Evolutionary conservation across 768 basidiomycete genomes (phyloP).

Genomic region (Tricholoma saponaceum): DNA sequence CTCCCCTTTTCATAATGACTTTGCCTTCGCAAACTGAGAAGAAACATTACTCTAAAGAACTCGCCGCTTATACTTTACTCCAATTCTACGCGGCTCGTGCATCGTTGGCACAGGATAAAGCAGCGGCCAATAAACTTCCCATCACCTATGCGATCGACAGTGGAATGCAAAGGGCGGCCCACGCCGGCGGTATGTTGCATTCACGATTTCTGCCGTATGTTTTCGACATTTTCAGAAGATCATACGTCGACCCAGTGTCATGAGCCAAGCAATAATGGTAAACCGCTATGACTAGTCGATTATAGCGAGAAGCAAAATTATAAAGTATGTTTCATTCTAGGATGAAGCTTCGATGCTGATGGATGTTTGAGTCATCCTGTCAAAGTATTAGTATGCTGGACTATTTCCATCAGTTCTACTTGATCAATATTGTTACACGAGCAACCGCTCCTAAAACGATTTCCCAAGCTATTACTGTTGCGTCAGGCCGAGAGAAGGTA

Average conservation of each 20-base stretch:
- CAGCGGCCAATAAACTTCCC: conserved; percentile 35
- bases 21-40: conserved; percentile 22
- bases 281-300: neutral
- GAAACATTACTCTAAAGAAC: conserved; percentile 40
- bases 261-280: neutral
- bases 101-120: conserved; percentile 27
- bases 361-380: neutral
- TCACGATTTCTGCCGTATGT: neutral
- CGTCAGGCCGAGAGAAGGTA: too few species aligned
- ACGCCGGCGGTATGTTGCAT: conserved; percentile 1
- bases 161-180: neutral
- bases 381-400: neutral
- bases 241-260: neutral
- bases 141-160: conserved; percentile 22
- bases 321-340: neutral
- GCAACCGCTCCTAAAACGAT: too few species aligned
- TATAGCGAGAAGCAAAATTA: neutral
- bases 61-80: conserved; percentile 44
- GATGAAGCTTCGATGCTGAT: neutral
- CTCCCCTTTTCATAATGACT: conserved; percentile 6
- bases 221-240: neutral
- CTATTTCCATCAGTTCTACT: neutral
- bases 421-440: neutral
- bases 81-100: conserved; percentile 39
- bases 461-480: too few species aligned